These are phyloP conservation scores for Puccinia coronata DNA, from an alignment of 1,284 basidiomycete genomes.

Conservation along the genomic window DNA sequence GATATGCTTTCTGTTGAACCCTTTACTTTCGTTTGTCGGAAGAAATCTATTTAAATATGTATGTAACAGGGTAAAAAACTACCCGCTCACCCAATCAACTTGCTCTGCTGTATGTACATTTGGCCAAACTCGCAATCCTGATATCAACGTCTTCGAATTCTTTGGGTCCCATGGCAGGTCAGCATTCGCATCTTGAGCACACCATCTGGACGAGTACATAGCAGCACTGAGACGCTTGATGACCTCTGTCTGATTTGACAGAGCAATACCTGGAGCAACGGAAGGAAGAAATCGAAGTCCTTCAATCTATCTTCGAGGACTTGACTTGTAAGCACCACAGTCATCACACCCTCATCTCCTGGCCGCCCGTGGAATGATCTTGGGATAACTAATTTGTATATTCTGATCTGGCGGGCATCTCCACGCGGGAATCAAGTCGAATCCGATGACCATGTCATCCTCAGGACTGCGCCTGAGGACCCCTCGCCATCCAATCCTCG, in stretches of 20 bases:
- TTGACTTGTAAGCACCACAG: slow-evolving; percentile 3
- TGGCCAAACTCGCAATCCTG: too few species aligned
- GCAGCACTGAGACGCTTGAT: not conserved
- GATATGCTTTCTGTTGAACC: too few species aligned
- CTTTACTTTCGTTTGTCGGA: too few species aligned
- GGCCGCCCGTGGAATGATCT: not conserved
- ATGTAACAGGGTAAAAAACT: too few species aligned
- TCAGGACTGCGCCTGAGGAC: slow-evolving; percentile 29
- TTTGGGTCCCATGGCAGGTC: slow-evolving; percentile 19
- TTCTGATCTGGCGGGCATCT: too few species aligned
- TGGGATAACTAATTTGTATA: not conserved
- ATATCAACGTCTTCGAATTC: not conserved
- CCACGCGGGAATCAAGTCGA: not conserved
- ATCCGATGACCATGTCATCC: slow-evolving; percentile 29
- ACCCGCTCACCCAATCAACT: too few species aligned
- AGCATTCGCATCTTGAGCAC: not conserved
- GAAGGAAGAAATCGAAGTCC: slow-evolving; percentile 38
- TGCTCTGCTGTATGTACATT: too few species aligned
- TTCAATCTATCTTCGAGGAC: slow-evolving; percentile 42
- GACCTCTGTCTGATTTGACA: not conserved
- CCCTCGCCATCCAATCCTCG: slow-evolving; percentile 33
- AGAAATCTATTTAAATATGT: too few species aligned
- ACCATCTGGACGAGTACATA: not conserved
- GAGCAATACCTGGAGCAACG: slow-evolving; percentile 35
- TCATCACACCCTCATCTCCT: not conserved